Evolutionary conservation across 768 basidiomycete genomes (phyloP).

Genomic region (Flagelloscypha sp.): DNA sequence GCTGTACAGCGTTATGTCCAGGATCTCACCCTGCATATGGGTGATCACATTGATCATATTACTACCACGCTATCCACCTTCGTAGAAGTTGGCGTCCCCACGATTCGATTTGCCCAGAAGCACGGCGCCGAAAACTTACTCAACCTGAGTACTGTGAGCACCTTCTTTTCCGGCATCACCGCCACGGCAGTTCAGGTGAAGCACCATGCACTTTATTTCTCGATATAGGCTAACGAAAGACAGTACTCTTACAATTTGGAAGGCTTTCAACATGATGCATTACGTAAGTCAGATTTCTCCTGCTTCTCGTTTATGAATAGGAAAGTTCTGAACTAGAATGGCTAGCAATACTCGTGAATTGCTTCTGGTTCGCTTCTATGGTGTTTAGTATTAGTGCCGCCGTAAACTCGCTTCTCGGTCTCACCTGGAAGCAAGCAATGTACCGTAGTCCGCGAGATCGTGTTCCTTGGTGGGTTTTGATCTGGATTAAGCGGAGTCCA

Average conservation of each 20-base stretch:
- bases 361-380: constrained; percentile 67
- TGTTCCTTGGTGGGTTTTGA: constrained; percentile 76
- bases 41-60: constrained; percentile 63
- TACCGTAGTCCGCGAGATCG: constrained; percentile 72
- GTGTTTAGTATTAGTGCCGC: constrained; percentile 74
- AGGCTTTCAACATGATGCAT: too few relatives aligned
- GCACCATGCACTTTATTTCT: too few relatives aligned
- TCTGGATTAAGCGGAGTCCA: constrained; percentile 82
- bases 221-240: too few relatives aligned
- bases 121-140: constrained; percentile 63
- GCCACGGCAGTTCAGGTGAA: constrained; percentile 69
- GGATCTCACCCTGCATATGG: constrained; percentile 66
- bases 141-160: constrained; percentile 69
- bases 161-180: constrained; percentile 70
- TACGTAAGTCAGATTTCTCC: too few relatives aligned
- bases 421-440: constrained; percentile 79
- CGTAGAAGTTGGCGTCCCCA: constrained; percentile 72
- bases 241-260: too few relatives aligned
- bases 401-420: constrained; percentile 66
- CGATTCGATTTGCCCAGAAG: constrained; percentile 69
- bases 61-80: constrained; percentile 63
- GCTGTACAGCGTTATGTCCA: constrained; percentile 71
- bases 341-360: too few relatives aligned
- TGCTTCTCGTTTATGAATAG: too few relatives aligned
- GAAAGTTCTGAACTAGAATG: too few relatives aligned